phyloP scores from a whole-genome alignment of 306 rosid genomes.

The Inga oerstediana region DNA sequence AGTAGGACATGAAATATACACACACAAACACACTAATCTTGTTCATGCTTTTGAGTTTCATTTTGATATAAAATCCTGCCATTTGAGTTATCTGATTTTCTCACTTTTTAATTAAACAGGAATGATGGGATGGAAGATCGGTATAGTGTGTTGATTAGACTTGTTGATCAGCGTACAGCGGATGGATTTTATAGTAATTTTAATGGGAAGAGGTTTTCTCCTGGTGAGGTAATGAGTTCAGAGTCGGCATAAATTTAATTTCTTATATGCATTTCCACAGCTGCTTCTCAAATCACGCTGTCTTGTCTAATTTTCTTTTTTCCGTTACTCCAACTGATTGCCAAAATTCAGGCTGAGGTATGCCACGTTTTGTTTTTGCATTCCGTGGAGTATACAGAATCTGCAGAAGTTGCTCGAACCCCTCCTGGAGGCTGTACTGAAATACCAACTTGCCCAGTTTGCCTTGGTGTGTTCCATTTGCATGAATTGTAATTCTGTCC shows the following conservation, averaged over 20 bases:
- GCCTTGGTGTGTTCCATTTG: constrained; percentile 73
- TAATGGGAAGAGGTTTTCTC: constrained; percentile 78
- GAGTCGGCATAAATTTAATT: not conserved
- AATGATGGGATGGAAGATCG: constrained; percentile 91
- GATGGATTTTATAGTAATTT: constrained; percentile 58
- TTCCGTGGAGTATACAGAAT: constrained; percentile 83
- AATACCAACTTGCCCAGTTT: constrained; percentile 93
- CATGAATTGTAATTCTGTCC: not conserved
- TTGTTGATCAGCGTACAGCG: constrained; percentile 51
- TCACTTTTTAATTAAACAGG: constrained; percentile 41
- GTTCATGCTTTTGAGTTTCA: not conserved
- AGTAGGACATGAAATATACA: not conserved
- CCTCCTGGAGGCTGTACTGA: constrained; percentile 77
- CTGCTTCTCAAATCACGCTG: not conserved
- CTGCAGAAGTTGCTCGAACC: constrained; percentile 70
- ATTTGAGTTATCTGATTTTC: not conserved
- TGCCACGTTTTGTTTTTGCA: constrained; percentile 77
- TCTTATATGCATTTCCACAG: not conserved
- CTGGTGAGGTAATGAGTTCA: constrained; percentile 63
- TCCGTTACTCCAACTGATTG: not conserved
- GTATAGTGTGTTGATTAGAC: constrained; percentile 71
- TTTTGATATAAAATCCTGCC: not conserved
- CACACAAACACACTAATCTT: not conserved
- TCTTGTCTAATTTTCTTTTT: not conserved
- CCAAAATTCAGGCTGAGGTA: constrained; percentile 74